phyloP scores from a whole-genome alignment of 305 asterid genomes.

The Fraxinus xanthoxyloides region DNA sequence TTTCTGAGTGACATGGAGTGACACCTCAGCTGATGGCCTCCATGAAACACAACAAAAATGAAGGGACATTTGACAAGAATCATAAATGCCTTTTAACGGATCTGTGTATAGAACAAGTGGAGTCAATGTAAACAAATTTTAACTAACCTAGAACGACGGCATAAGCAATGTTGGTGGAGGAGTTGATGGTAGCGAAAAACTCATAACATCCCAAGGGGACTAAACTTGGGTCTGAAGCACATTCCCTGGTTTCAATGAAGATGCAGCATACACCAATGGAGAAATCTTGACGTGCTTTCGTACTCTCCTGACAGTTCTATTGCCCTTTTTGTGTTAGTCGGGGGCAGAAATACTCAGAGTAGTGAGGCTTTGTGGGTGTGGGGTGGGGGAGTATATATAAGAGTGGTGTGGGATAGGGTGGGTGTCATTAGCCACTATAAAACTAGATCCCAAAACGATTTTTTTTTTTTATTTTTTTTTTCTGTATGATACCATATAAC shows the following conservation, averaged over 20 bases:
- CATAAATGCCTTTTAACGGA: slow-evolving; percentile 27
- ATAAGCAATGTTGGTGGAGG: slow-evolving; percentile 23
- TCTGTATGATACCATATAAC: neutral
- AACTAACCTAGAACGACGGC: slow-evolving; percentile 40
- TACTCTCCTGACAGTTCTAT: slow-evolving; percentile 48
- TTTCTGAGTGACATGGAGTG: no score
- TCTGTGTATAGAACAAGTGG: slow-evolving; percentile 23
- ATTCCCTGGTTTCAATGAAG: slow-evolving; percentile 26
- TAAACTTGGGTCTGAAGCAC: slow-evolving; percentile 30
- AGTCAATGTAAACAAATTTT: neutral
- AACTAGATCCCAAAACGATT: slow-evolving; percentile 36
- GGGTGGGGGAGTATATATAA: neutral
- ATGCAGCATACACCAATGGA: slow-evolving; percentile 31
- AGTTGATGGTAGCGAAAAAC: slow-evolving; percentile 40
- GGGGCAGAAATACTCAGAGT: neutral
- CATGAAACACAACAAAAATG: no score
- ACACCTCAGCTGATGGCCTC: no score
- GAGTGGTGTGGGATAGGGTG: neutral
- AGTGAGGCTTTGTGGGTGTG: neutral
- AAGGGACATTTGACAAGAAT: neutral
- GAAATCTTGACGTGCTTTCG: slow-evolving; percentile 49
- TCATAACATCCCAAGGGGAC: slow-evolving; percentile 62
- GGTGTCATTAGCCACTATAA: slow-evolving; percentile 17
- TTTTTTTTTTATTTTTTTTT: neutral
- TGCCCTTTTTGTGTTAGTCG: neutral